A percentile compares a stretch with the other conserved stretches of the same genome.
These are phyloP conservation scores for Mallotus nudiflorus DNA, from an alignment of 345 rosid species.

Conservation along the genomic window DNA sequence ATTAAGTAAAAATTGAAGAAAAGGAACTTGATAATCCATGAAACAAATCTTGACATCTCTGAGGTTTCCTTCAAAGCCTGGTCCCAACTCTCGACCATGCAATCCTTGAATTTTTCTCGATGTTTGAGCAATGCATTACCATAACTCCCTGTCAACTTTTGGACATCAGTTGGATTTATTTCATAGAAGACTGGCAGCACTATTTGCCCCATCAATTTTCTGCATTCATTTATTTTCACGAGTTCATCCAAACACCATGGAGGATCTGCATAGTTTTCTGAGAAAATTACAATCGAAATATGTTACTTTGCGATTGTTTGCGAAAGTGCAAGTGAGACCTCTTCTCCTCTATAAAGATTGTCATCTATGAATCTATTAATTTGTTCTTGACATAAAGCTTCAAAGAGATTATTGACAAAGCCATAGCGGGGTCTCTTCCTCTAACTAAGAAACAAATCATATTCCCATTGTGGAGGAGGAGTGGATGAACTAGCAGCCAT, in stretches of 20 bases:
- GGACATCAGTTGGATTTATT: slow-evolving; percentile 7
- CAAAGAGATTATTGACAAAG: not conserved
- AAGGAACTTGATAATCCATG: not conserved
- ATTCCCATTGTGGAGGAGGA: not conserved
- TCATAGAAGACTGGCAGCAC: not conserved
- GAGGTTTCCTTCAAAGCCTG: not conserved
- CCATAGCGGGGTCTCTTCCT: slow-evolving; percentile 1
- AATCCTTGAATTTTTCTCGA: not conserved
- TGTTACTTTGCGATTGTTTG: not conserved
- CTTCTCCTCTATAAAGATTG: not conserved
- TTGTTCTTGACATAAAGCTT: not conserved
- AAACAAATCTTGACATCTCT: not conserved
- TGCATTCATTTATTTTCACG: slow-evolving; percentile 2
- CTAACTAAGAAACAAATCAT: too few relatives aligned
- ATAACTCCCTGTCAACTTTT: slow-evolving; percentile 3
- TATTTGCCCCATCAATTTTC: not conserved
- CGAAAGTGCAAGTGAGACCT: not conserved
- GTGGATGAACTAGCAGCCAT: not conserved
- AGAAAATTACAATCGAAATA: slow-evolving; percentile 6
- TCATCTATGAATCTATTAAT: slow-evolving; percentile 2
- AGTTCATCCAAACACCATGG: slow-evolving; percentile 13
- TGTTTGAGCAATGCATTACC: not conserved
- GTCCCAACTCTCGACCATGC: not conserved
- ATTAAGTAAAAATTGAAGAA: not conserved
- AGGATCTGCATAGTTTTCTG: slow-evolving; percentile 3